phyloP scores from a whole-genome alignment of 495 filamentous ascomycete species.

The Neurospora sp. region DNA sequence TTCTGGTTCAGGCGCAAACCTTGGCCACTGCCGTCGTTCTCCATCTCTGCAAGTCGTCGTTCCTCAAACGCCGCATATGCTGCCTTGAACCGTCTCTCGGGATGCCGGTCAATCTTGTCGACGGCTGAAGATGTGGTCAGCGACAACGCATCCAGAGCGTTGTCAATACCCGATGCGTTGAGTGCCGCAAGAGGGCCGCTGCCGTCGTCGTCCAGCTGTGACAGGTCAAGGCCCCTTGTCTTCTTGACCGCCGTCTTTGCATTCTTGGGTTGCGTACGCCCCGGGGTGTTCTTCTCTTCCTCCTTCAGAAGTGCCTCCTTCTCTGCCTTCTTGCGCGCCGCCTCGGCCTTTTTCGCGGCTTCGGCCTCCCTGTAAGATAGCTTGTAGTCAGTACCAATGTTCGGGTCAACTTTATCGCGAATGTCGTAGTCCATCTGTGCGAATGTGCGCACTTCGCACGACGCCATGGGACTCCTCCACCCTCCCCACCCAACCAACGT shows the following conservation, averaged over 20 bases:
- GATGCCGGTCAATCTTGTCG: slow-evolving; percentile 72
- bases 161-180: slow-evolving; percentile 79
- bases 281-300: slow-evolving; percentile 64
- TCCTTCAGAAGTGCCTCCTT: slow-evolving; percentile 70
- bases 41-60: slow-evolving; percentile 72
- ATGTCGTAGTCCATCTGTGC: not conserved
- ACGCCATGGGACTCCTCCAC: not conserved
- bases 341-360: slow-evolving; percentile 76
- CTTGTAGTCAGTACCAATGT: not conserved
- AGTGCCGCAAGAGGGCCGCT: slow-evolving; percentile 41
- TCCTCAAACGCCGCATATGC: slow-evolving; percentile 84
- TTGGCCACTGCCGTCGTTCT: slow-evolving; percentile 56
- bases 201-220: slow-evolving; percentile 51
- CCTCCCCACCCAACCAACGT: not conserved
- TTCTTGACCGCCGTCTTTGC: slow-evolving; percentile 57
- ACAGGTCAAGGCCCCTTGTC: slow-evolving; percentile 55
- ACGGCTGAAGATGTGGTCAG: slow-evolving; percentile 42
- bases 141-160: slow-evolving; percentile 74
- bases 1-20: slow-evolving; percentile 73
- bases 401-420: slow-evolving; percentile 1
- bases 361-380: slow-evolving; percentile 56
- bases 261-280: slow-evolving; percentile 50
- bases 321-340: slow-evolving; percentile 79
- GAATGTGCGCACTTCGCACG: not conserved
- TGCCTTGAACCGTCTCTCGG: slow-evolving; percentile 75